Percentiles rank a stretch among this genome's conserved stretches.
phyloP scores from a whole-genome alignment of 140 eudicot genomes.

The Erigeron philadelphicus region DNA sequence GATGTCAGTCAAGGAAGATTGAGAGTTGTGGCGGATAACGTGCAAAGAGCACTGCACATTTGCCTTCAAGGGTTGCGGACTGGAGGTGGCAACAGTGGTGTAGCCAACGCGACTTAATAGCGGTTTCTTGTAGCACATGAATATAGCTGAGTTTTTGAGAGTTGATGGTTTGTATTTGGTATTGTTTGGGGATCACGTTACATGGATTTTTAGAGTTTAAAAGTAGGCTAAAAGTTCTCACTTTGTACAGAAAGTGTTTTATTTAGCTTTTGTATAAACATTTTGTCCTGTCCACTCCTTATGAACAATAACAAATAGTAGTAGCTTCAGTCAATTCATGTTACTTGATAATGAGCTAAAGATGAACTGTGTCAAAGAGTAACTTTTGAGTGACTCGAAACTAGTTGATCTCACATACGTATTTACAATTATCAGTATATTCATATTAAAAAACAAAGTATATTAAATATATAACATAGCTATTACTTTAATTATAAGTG shows the following conservation, averaged over 20 bases:
- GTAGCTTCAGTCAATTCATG: neutral
- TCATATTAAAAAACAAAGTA: too few species aligned
- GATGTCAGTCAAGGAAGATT: slow-evolving; percentile 68
- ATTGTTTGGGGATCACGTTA: slow-evolving; percentile 17
- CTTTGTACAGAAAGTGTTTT: slow-evolving; percentile 26
- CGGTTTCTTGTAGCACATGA: slow-evolving; percentile 23
- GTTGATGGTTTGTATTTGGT: slow-evolving; percentile 26
- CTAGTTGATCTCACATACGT: too few species aligned
- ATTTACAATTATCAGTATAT: too few species aligned
- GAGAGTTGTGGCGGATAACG: slow-evolving; percentile 77
- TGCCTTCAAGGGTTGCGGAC: slow-evolving; percentile 75
- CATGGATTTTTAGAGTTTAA: slow-evolving; percentile 23
- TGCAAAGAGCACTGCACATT: slow-evolving; percentile 61
- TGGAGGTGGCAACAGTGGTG: slow-evolving; percentile 28
- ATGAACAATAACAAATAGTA: slow-evolving; percentile 30
- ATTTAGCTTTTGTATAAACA: slow-evolving; percentile 30
- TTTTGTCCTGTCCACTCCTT: slow-evolving; percentile 17
- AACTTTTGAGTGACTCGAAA: too few species aligned
- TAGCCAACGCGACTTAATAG: slow-evolving; percentile 20
- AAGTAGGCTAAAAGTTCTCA: slow-evolving; percentile 27
- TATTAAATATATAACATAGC: too few species aligned
- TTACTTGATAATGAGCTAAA: too few species aligned
- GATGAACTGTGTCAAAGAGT: too few species aligned
- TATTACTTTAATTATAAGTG: neutral
- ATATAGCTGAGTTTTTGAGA: slow-evolving; percentile 21